Percentiles rank a stretch among this genome's conserved stretches.
These are phyloP conservation scores for Chlorella sorokiniana DNA, from an alignment of 139 green algal species.

Conservation along the genomic window DNA sequence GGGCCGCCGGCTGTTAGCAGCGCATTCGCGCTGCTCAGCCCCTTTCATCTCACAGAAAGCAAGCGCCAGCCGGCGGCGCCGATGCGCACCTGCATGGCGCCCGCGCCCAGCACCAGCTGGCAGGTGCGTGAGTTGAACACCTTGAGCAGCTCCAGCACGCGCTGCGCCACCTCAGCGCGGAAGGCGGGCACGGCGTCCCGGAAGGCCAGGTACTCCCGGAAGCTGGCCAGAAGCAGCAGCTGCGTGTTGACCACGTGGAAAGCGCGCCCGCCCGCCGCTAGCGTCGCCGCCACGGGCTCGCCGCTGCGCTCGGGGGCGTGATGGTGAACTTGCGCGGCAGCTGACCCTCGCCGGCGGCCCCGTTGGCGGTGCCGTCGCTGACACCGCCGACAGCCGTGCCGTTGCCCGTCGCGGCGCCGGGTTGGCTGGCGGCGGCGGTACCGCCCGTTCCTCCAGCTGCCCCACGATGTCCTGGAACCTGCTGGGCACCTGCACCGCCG, in stretches of 20 bases:
- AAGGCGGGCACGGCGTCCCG: constrained; percentile 49
- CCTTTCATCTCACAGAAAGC: too few species aligned
- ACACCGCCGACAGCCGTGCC: neutral
- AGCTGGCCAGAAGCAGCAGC: constrained; percentile 70
- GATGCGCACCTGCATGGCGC: constrained; percentile 78
- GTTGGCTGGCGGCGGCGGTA: neutral
- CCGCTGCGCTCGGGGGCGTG: constrained; percentile 5
- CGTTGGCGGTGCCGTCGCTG: neutral
- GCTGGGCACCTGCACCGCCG: constrained; percentile 53
- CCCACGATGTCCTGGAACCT: constrained; percentile 65
- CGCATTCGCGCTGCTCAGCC: too few species aligned
- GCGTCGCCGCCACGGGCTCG: neutral
- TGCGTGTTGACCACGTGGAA: constrained; percentile 69
- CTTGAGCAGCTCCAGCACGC: constrained; percentile 81
- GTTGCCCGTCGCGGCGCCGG: neutral
- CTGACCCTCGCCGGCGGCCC: neutral
- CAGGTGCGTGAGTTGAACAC: constrained; percentile 88
- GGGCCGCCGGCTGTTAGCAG: too few species aligned
- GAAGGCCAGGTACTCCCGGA: constrained; percentile 62
- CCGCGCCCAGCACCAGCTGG: constrained; percentile 90
- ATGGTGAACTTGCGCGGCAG: constrained; percentile 38
- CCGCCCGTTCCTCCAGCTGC: constrained; percentile 36
- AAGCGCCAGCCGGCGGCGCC: neutral
- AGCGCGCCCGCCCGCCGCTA: constrained; percentile 46
- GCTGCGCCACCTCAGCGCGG: constrained; percentile 65